Conservation (phyloP, 1,284 basidiomycete genomes). For the Cryptococcus amylolentus region DNA sequence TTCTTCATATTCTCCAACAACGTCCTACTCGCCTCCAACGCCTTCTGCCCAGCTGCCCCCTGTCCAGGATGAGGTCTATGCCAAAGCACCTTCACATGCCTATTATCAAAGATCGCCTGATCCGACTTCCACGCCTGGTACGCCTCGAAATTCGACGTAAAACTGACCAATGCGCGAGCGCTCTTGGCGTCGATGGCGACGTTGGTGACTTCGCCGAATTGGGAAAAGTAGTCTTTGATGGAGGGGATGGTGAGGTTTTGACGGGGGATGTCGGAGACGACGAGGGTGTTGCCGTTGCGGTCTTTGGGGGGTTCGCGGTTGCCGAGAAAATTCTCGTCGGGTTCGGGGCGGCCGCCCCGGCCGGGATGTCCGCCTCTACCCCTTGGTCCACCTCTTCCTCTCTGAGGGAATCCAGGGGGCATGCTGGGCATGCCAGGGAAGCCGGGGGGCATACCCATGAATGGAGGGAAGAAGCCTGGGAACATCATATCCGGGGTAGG, state of each 20-base stretch:
- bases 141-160: conserved; percentile 79
- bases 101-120: conserved; percentile 87
- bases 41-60: conserved; percentile 67
- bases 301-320: conserved; percentile 41
- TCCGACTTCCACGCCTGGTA: conserved; percentile 85
- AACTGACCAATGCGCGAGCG: conserved; percentile 78
- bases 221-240: conserved; percentile 85
- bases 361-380: conserved; percentile 40
- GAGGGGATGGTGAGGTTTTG: conserved; percentile 72
- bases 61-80: conserved; percentile 85
- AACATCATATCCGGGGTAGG: conserved; percentile 52
- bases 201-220: conserved; percentile 89
- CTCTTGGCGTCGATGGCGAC: conserved; percentile 78
- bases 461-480: conserved; percentile 34
- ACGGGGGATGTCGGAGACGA: conserved; percentile 89
- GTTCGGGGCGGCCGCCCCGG: conserved; percentile 3
- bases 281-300: conserved; percentile 75
- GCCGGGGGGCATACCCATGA: conserved; percentile 14
- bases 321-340: conserved; percentile 22
- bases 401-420: conserved; percentile 49
- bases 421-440: conserved; percentile 7
- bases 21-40: conserved; percentile 71
- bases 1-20: conserved; percentile 61
- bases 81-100: conserved; percentile 94
- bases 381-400: conserved; percentile 53